Percentiles rank a stretch among this genome's conserved stretches.
Evolutionary conservation across 139 green algal genomes (phyloP).

Genomic region (Deuterostichococcus epilithicus): DNA sequence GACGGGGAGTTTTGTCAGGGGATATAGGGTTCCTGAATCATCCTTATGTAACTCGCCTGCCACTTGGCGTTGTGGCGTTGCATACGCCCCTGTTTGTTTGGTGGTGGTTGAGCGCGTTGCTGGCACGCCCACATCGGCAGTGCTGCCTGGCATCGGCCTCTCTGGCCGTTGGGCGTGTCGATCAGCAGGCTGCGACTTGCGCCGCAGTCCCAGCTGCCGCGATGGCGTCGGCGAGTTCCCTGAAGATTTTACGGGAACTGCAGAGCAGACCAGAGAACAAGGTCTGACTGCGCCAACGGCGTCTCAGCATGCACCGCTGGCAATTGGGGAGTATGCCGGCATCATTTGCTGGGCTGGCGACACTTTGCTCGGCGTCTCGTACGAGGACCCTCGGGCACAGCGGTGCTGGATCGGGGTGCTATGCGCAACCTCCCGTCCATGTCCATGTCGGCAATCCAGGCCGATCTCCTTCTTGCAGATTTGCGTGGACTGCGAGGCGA

Average conservation of each 20-base stretch:
- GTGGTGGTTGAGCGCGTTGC: too few relatives aligned
- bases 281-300: too few relatives aligned
- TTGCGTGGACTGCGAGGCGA: constrained; percentile 91
- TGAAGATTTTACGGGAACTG: constrained; percentile 76
- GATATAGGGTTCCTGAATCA: too few relatives aligned
- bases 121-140: too few relatives aligned
- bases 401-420: background rate
- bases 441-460: background rate
- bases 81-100: too few relatives aligned
- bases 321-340: background rate
- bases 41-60: too few relatives aligned
- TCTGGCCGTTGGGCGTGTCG: too few relatives aligned
- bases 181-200: too few relatives aligned
- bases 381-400: background rate
- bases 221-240: constrained; percentile 80
- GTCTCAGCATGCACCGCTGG: too few relatives aligned
- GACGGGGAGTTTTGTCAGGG: too few relatives aligned
- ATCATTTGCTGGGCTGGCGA: background rate
- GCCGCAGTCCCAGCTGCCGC: background rate
- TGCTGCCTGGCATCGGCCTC: too few relatives aligned
- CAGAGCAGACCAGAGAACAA: constrained; percentile 84
- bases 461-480: constrained; percentile 41
- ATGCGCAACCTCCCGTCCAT: background rate
- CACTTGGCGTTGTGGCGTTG: too few relatives aligned
- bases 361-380: background rate